Conservation (phyloP, 352 stramenopile species). For the Globisporangium camurandrum region DNA sequence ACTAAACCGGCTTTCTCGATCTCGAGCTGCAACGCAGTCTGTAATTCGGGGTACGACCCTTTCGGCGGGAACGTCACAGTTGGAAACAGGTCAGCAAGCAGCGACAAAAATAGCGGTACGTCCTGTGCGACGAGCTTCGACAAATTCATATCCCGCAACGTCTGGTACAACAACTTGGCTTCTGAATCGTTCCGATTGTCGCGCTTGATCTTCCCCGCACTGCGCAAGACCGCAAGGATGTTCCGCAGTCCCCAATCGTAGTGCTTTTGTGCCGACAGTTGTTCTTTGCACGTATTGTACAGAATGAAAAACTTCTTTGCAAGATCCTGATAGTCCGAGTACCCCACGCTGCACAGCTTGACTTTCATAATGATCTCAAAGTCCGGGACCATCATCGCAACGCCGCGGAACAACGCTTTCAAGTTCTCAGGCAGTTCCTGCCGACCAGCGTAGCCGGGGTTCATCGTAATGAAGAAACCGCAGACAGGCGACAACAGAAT, state of each 20-base stretch:
- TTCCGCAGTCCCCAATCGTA: conserved; percentile 91
- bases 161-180: conserved; percentile 84
- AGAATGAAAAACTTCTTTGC: conserved; percentile 91
- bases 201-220: conserved; percentile 88
- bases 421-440: conserved; percentile 98
- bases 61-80: conserved; percentile 88
- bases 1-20: conserved; percentile 92
- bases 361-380: conserved; percentile 97
- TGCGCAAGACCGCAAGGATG: conserved; percentile 86
- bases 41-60: conserved; percentile 94
- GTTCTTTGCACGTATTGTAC: conserved; percentile 89
- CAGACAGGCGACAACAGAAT: conserved; percentile 93
- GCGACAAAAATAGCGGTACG: conserved; percentile 95
- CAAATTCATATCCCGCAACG: conserved; percentile 96
- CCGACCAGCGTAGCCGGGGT: conserved; percentile 96
- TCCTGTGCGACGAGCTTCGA: conserved; percentile 98
- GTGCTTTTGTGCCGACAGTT: conserved; percentile 89
- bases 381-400: conserved; percentile 91
- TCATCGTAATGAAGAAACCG: conserved; percentile 99
- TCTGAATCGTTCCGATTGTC: conserved; percentile 86
- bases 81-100: conserved; percentile 96
- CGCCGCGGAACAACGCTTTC: conserved; percentile 90
- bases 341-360: conserved; percentile 90
- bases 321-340: conserved; percentile 90
- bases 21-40: conserved; percentile 75